Evolutionary conservation across 371 early-diverging fungal genomes (phyloP).

Genomic region (Phascolomyces articulosus): DNA sequence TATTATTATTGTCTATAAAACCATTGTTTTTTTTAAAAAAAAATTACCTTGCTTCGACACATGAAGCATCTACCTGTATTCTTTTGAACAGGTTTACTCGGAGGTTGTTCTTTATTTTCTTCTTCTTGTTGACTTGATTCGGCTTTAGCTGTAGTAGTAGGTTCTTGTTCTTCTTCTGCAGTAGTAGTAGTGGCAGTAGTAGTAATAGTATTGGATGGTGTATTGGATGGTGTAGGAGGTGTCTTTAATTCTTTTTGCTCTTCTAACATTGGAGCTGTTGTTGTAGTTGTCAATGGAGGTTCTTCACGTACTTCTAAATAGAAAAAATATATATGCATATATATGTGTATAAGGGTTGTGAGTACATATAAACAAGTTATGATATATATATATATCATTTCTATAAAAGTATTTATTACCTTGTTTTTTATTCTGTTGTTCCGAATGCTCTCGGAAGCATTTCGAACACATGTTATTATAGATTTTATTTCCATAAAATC

Average conservation of each 20-base stretch:
- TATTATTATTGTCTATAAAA: slow-evolving; percentile 12
- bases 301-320: not conserved
- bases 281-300: not conserved
- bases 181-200: not conserved
- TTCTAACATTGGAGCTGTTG: slow-evolving; percentile 6
- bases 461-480: slow-evolving; percentile 84
- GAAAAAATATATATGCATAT: no score
- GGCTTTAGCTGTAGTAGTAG: not conserved
- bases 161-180: not conserved
- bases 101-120: slow-evolving; percentile 9
- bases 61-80: slow-evolving; percentile 77
- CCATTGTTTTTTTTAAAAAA: not conserved
- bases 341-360: no score
- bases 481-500: slow-evolving; percentile 65
- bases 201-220: not conserved
- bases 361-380: no score
- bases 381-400: no score
- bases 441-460: slow-evolving; percentile 54
- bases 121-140: slow-evolving; percentile 11
- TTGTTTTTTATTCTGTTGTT: slow-evolving; percentile 13
- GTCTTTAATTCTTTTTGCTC: slow-evolving; percentile 2
- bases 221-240: not conserved
- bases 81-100: slow-evolving; percentile 51
- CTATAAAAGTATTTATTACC: not conserved
- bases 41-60: slow-evolving; percentile 69